These are phyloP conservation scores for Erysimum cheiranthoides DNA, from an alignment of 345 rosid genomes.

Conservation along the genomic window DNA sequence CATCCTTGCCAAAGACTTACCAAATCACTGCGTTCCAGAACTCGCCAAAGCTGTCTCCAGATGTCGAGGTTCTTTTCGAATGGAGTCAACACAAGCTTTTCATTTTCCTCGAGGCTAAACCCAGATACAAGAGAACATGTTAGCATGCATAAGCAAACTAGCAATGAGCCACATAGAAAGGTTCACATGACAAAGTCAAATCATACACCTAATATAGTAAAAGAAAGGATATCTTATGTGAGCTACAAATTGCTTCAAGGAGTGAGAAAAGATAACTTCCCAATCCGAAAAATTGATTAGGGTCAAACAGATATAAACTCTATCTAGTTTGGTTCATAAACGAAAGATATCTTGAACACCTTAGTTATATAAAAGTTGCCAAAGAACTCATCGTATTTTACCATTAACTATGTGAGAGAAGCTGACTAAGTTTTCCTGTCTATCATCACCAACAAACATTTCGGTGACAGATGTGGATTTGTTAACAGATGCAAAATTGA, in stretches of 20 bases:
- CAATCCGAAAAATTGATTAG: background rate
- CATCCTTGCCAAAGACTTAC: constrained; percentile 49
- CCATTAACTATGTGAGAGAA: background rate
- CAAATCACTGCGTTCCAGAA: constrained; percentile 97
- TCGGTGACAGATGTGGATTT: constrained; percentile 7
- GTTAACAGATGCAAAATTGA: background rate
- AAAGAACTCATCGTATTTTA: background rate
- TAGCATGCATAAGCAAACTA: constrained; percentile 7
- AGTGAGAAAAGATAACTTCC: background rate
- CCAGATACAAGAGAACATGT: constrained; percentile 22
- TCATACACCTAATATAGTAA: constrained; percentile 12
- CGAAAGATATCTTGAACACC: background rate
- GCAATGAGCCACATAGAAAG: constrained; percentile 6
- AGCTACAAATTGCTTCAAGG: constrained; percentile 20
- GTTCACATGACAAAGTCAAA: background rate
- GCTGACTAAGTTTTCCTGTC: background rate
- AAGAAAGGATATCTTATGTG: background rate
- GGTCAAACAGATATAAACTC: background rate
- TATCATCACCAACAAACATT: constrained; percentile 9
- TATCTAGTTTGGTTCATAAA: background rate
- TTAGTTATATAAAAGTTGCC: background rate
- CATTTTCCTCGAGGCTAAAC: constrained; percentile 93
- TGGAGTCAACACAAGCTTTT: constrained; percentile 91
- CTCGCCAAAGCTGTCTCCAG: constrained; percentile 99
- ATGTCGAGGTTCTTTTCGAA: constrained; percentile 98